These are phyloP conservation scores for Dactylellina cionopaga DNA, from an alignment of 2,329 filamentous ascomycete genomes.

Conservation along the genomic window DNA sequence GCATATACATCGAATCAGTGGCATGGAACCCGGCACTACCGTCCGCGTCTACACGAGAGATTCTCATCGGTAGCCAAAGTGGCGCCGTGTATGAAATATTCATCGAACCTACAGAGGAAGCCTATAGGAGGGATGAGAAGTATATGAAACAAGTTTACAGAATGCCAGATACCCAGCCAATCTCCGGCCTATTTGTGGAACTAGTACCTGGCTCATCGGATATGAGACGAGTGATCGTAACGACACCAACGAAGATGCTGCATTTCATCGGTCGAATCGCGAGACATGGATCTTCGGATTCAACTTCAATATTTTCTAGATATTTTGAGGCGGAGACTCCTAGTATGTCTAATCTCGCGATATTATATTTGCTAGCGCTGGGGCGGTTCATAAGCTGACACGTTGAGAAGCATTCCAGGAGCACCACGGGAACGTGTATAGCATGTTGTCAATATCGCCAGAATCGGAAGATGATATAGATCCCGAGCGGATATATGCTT, in stretches of 20 bases:
- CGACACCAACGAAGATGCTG: conserved; percentile 79
- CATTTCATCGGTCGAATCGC: conserved; percentile 84
- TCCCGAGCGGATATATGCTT: conserved; percentile 81
- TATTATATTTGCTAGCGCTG: background rate
- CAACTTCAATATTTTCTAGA: conserved; percentile 83
- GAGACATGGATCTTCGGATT: conserved; percentile 77
- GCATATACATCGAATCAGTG: conserved; percentile 85
- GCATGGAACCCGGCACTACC: conserved; percentile 95
- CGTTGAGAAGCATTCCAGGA: conserved; percentile 53
- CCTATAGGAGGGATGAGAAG: conserved; percentile 93
- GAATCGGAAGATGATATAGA: conserved; percentile 65
- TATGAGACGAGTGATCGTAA: conserved; percentile 78
- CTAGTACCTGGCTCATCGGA: conserved; percentile 75
- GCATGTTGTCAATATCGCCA: conserved; percentile 56
- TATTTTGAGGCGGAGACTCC: conserved; percentile 81
- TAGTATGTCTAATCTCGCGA: conserved; percentile 49
- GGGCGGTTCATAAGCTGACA: background rate
- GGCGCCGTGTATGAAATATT: conserved; percentile 95
- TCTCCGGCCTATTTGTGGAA: conserved; percentile 88
- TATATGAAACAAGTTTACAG: conserved; percentile 87
- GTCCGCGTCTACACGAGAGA: conserved; percentile 93
- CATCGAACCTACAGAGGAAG: conserved; percentile 92
- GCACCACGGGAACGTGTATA: conserved; percentile 54
- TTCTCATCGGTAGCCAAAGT: conserved; percentile 88
- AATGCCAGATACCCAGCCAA: conserved; percentile 76